Evolutionary conservation across 345 rosid genomes (phyloP).

Genomic region (Firmiana major): DNA sequence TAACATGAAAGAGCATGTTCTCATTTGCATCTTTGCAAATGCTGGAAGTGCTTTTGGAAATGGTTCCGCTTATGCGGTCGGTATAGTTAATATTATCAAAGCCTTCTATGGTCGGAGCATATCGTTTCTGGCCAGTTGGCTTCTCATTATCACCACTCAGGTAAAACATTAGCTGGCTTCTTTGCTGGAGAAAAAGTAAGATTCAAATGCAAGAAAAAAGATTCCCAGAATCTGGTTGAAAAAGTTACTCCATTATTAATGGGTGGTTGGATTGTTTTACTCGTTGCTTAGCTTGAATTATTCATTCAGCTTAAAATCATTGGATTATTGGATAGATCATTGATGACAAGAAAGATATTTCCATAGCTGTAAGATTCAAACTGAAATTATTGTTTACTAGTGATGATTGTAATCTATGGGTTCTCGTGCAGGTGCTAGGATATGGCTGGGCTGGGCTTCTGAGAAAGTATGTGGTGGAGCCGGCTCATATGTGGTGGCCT

Average conservation of each 20-base stretch:
- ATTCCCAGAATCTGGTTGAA: background rate
- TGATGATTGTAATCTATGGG: background rate
- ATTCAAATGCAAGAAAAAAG: background rate
- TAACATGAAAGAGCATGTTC: constrained; percentile 82
- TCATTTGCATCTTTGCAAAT: constrained; percentile 74
- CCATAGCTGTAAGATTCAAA: background rate
- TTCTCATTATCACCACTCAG: constrained; percentile 86
- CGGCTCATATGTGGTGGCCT: constrained; percentile 99
- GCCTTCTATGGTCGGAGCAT: constrained; percentile 61
- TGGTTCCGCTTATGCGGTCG: constrained; percentile 66
- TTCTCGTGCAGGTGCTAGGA: constrained; percentile 56
- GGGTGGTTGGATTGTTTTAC: background rate
- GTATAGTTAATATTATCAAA: constrained; percentile 68
- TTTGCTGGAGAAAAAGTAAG: background rate
- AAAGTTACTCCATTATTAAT: background rate
- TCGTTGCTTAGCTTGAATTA: background rate
- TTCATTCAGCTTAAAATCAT: no score
- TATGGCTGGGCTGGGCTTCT: constrained; percentile 94
- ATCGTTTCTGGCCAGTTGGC: constrained; percentile 72
- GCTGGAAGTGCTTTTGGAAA: constrained; percentile 82
- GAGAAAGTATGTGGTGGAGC: constrained; percentile 88
- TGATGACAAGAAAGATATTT: background rate
- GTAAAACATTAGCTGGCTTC: constrained; percentile 19
- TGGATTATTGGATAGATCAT: background rate
- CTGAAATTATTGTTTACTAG: background rate